A percentile compares a stretch with the other conserved stretches of the same genome.
Conservation (phyloP, 192 early-diverging fungal species). For the Backusella parvicylindrica region DNA sequence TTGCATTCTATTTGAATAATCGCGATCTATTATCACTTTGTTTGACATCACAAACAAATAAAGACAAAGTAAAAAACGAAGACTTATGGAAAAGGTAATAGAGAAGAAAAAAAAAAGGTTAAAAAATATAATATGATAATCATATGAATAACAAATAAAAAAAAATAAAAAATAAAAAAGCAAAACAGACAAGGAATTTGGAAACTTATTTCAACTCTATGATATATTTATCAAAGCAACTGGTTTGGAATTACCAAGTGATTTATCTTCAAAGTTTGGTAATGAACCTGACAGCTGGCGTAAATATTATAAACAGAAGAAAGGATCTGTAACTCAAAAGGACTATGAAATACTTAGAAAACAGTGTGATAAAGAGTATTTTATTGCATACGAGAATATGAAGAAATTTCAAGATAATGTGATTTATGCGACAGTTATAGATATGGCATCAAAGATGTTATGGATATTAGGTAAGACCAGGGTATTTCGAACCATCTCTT, state of each 20-base stretch:
- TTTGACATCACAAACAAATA: background rate
- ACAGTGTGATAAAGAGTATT: background rate
- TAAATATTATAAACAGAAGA: background rate
- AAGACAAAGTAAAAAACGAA: background rate
- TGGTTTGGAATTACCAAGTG: slow-evolving; percentile 1
- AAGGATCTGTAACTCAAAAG: background rate
- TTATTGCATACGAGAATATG: background rate
- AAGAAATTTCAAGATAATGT: background rate
- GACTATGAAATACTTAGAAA: background rate
- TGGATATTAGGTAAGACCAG: background rate
- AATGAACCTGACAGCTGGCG: background rate
- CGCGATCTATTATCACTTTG: background rate
- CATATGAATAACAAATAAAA: background rate
- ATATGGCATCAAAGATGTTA: slow-evolving; percentile 1
- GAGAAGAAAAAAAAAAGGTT: background rate
- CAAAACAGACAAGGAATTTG: background rate
- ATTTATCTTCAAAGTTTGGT: background rate
- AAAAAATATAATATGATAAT: background rate
- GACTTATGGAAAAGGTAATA: background rate
- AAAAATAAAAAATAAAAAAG: background rate
- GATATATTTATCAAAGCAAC: background rate
- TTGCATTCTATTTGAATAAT: background rate
- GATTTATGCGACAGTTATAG: background rate
- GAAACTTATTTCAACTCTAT: slow-evolving; percentile 2
- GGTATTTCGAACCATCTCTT: background rate